Conservation (phyloP, 108 stramenopile genomes). For the Skeletonema tropicum region DNA sequence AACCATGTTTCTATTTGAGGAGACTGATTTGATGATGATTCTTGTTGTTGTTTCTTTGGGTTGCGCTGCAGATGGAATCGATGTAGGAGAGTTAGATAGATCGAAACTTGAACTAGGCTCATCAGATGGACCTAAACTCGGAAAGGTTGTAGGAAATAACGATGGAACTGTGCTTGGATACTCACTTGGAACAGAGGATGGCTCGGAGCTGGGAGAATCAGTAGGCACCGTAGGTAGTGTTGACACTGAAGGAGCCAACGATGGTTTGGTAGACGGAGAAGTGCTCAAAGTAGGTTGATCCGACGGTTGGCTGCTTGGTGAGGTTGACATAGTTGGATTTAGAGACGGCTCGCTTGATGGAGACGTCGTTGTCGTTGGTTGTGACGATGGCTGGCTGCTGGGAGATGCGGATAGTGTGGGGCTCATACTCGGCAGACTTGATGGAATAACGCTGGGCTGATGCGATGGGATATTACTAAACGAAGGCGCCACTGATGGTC, state of each 20-base stretch:
- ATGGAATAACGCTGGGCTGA: neutral
- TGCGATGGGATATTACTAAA: neutral
- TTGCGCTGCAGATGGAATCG: neutral
- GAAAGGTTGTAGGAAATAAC: neutral
- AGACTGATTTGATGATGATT: neutral
- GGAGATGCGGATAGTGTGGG: neutral
- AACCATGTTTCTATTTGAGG: neutral
- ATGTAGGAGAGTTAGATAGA: neutral
- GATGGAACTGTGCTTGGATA: too few relatives aligned
- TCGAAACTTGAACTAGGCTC: neutral
- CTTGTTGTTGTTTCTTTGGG: neutral
- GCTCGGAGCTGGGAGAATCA: slow-evolving; percentile 5
- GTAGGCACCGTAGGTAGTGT: neutral
- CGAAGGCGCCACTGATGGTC: slow-evolving; percentile 7
- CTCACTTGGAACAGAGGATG: neutral
- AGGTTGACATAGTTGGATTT: slow-evolving; percentile 11
- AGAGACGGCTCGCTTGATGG: slow-evolving; percentile 25
- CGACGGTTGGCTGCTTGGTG: slow-evolving; percentile 16
- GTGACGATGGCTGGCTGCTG: neutral
- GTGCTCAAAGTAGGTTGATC: neutral
- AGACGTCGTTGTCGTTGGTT: neutral
- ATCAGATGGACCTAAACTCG: neutral
- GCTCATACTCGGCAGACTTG: neutral
- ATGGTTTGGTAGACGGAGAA: slow-evolving; percentile 1
- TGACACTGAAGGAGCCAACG: slow-evolving; percentile 9